A percentile compares a stretch with the other conserved stretches of the same genome.
phyloP scores from a whole-genome alignment of 1,139 yeast genomes.

The Scheffersomyces titani region DNA sequence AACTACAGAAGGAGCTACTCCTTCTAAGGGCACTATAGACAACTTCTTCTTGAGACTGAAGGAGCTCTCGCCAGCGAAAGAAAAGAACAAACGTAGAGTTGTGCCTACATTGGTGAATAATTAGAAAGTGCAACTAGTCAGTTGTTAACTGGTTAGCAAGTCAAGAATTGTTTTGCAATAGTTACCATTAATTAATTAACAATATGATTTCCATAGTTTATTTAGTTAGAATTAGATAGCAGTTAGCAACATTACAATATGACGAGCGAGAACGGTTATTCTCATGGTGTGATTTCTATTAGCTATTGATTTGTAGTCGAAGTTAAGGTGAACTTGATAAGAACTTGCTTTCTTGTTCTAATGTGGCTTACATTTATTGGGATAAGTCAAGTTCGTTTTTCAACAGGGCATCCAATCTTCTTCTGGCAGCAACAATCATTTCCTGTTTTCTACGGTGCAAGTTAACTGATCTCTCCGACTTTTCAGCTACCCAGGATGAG shows the following conservation, averaged over 20 bases:
- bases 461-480: slow-evolving; percentile 3
- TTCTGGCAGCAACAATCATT: slow-evolving; percentile 47
- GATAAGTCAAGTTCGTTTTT: slow-evolving; percentile 23
- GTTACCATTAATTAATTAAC: slow-evolving; percentile 2
- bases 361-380: background rate
- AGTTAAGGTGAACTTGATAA: background rate
- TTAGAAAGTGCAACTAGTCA: background rate
- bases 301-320: background rate
- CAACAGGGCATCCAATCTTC: slow-evolving; percentile 40
- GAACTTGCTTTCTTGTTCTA: background rate
- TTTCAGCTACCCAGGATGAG: slow-evolving; percentile 2
- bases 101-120: slow-evolving; percentile 1
- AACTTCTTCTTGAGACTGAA: background rate
- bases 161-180: no score
- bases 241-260: background rate
- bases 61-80: background rate
- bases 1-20: background rate
- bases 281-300: background rate
- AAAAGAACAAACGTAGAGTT: background rate
- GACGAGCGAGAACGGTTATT: background rate
- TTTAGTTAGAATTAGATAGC: background rate
- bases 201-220: slow-evolving; percentile 2
- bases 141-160: background rate
- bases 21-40: background rate
- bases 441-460: slow-evolving; percentile 33